phyloP scores from a whole-genome alignment of 208 protist species.

The Acanthamoeba sp. region DNA sequence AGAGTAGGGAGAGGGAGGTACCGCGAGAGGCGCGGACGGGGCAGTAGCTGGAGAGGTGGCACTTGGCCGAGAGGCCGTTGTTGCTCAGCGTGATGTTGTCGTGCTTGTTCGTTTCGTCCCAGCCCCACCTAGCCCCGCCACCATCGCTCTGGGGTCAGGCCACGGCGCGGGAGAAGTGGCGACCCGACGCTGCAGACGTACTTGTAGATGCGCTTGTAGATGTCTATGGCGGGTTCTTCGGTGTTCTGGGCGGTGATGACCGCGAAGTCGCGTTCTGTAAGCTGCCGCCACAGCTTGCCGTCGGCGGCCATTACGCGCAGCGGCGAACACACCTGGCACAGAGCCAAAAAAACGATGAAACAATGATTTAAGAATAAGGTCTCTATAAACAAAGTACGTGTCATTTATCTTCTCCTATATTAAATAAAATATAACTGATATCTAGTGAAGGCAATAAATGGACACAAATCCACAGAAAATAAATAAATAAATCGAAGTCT shows the following conservation, averaged over 20 bases:
- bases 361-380: no score
- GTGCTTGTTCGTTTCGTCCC: neutral
- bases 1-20: neutral
- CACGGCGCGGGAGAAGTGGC: neutral
- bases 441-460: neutral
- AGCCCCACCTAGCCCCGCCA: neutral
- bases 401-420: no score
- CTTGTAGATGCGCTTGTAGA: conserved; percentile 36
- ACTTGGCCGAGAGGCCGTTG: conserved; percentile 16
- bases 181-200: neutral
- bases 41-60: conserved; percentile 35
- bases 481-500: neutral
- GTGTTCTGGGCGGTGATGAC: conserved; percentile 34
- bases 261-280: neutral
- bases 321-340: neutral
- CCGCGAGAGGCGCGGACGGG: neutral
- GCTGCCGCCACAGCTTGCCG: conserved; percentile 24
- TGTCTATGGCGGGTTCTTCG: neutral
- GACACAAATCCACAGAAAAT: no score
- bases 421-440: neutral
- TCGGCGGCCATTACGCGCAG: neutral
- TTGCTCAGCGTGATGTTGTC: neutral
- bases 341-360: neutral
- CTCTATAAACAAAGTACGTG: no score
- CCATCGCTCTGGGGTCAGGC: no score